phyloP scores from a whole-genome alignment of 495 filamentous ascomycete species.

The Terfezia boudieri region DNA sequence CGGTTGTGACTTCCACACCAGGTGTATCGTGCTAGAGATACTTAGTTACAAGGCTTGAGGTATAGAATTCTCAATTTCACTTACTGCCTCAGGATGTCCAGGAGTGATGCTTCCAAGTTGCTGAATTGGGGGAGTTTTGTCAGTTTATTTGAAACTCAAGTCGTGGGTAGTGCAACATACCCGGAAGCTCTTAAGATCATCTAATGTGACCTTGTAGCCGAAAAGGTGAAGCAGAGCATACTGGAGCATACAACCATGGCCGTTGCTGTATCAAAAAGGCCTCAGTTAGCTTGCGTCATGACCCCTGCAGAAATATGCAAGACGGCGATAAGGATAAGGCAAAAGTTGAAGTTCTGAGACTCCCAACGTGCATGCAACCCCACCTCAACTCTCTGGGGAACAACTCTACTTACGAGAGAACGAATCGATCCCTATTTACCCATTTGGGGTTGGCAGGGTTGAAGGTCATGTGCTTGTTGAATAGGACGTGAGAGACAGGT shows the following conservation, averaged over 20 bases:
- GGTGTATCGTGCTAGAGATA: slow-evolving; percentile 52
- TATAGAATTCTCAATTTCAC: background rate
- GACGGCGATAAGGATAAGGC: background rate
- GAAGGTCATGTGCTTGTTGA: slow-evolving; percentile 97
- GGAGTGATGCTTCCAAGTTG: slow-evolving; percentile 42
- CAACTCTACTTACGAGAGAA: slow-evolving; percentile 67
- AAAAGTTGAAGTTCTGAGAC: background rate
- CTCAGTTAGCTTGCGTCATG: slow-evolving; percentile 1
- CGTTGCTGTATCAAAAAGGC: slow-evolving; percentile 42
- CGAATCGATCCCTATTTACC: slow-evolving; percentile 92
- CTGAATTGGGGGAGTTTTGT: background rate
- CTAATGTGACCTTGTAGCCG: slow-evolving; percentile 64
- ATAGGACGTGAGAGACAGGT: slow-evolving; percentile 89
- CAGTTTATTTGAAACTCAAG: background rate
- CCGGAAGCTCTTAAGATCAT: slow-evolving; percentile 88
- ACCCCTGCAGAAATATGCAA: background rate
- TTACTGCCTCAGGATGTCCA: slow-evolving; percentile 70
- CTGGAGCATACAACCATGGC: slow-evolving; percentile 97
- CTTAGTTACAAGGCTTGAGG: too few relatives aligned
- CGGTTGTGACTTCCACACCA: slow-evolving; percentile 93
- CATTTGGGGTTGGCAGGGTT: slow-evolving; percentile 98
- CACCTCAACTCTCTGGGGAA: background rate
- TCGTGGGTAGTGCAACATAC: slow-evolving; percentile 30
- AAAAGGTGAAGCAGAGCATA: slow-evolving; percentile 95
- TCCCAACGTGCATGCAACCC: background rate